Evolutionary conservation across 1,284 basidiomycete species (phyloP).

Genomic region (Sparassis latifolia): DNA sequence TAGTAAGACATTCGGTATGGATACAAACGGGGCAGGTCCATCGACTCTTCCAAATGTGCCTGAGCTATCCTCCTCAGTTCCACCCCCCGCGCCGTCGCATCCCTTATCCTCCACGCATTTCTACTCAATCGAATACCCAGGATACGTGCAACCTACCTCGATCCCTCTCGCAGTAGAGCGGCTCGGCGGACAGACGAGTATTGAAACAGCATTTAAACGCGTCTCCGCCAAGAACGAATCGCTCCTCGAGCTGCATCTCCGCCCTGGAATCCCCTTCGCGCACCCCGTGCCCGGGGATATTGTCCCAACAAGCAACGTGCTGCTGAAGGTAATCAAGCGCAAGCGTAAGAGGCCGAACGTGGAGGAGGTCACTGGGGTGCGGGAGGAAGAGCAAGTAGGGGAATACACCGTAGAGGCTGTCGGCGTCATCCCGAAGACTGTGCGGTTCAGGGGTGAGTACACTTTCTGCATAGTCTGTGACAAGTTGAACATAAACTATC

Average conservation of each 20-base stretch:
- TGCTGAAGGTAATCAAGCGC: conserved; percentile 75
- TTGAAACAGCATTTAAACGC: conserved; percentile 73
- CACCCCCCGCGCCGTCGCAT: conserved; percentile 22
- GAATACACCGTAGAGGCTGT: conserved; percentile 77
- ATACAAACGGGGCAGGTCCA: too few species aligned
- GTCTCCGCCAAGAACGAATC: conserved; percentile 51
- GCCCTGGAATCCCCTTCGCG: conserved; percentile 66
- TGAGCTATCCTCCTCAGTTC: too few species aligned
- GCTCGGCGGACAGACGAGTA: conserved; percentile 59
- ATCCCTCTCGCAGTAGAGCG: conserved; percentile 56
- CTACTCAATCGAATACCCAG: conserved; percentile 87
- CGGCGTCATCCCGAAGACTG: conserved; percentile 76
- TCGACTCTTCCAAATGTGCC: too few species aligned
- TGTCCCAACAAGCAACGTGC: conserved; percentile 68
- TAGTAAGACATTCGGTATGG: too few species aligned
- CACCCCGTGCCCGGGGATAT: conserved; percentile 81
- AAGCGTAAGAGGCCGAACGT: conserved; percentile 39
- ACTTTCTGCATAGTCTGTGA: neutral
- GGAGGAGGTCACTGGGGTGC: conserved; percentile 10
- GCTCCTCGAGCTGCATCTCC: conserved; percentile 69
- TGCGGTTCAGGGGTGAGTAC: conserved; percentile 80
- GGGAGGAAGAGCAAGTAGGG: conserved; percentile 43
- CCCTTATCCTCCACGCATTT: conserved; percentile 57
- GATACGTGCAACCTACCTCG: conserved; percentile 66
- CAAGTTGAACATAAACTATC: neutral